phyloP scores from a whole-genome alignment of 2,329 filamentous ascomycete genomes.

The Claviceps africana region DNA sequence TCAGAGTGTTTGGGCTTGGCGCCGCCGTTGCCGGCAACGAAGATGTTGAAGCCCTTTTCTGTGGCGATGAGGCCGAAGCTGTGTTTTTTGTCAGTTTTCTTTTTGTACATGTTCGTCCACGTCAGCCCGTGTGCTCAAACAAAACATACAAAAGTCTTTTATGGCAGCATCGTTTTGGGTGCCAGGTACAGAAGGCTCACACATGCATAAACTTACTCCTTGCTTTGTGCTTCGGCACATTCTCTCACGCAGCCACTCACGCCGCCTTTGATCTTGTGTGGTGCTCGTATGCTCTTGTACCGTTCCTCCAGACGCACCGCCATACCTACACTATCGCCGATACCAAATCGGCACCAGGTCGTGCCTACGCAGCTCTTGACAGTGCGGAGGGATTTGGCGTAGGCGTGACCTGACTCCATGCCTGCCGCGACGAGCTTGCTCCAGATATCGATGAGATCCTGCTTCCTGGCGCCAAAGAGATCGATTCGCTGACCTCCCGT shows the following conservation, averaged over 20 bases:
- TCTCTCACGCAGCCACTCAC: constrained; percentile 87
- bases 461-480: constrained; percentile 81
- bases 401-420: constrained; percentile 83
- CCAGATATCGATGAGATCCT: constrained; percentile 76
- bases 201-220: constrained; percentile 52
- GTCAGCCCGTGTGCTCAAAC: not conserved
- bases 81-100: not conserved
- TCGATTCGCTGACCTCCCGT: constrained; percentile 86
- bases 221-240: constrained; percentile 84
- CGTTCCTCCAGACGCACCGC: constrained; percentile 76
- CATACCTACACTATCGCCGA: constrained; percentile 84
- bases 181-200: too few relatives aligned
- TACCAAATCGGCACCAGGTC: constrained; percentile 80
- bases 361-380: constrained; percentile 88
- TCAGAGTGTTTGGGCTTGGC: constrained; percentile 73
- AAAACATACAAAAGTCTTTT: not conserved
- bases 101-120: not conserved
- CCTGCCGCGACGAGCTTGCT: constrained; percentile 64
- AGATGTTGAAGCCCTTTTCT: constrained; percentile 88
- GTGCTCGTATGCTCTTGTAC: constrained; percentile 80
- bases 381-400: constrained; percentile 76
- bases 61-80: constrained; percentile 84
- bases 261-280: constrained; percentile 84
- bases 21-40: constrained; percentile 78
- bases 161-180: too few relatives aligned